A percentile compares a stretch with the other conserved stretches of the same genome.
phyloP scores from a whole-genome alignment of 306 rosid genomes.

The Canavalia ensiformis region DNA sequence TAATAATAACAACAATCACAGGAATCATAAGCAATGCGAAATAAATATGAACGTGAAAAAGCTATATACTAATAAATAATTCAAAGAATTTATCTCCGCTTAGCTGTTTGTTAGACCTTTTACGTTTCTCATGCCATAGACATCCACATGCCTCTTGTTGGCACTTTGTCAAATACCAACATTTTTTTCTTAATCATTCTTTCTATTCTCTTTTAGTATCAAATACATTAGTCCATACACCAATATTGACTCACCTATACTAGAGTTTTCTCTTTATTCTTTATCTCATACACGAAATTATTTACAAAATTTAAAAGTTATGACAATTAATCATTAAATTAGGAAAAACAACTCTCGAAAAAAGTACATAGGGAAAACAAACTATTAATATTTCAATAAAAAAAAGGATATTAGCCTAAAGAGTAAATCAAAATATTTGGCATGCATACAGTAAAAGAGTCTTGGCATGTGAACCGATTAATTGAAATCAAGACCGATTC shows the following conservation, averaged over 20 bases:
- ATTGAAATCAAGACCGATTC: conserved; percentile 28
- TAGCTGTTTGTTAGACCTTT: conserved; percentile 37
- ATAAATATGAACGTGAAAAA: background rate
- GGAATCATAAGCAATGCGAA: background rate
- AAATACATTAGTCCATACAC: background rate
- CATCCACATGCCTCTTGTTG: conserved; percentile 2
- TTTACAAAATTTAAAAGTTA: background rate
- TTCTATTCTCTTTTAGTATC: background rate
- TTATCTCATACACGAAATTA: background rate
- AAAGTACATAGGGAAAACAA: background rate
- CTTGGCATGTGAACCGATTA: background rate
- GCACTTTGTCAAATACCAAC: background rate
- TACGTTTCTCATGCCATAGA: conserved; percentile 26
- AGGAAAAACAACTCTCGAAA: background rate
- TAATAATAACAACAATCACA: conserved; percentile 28
- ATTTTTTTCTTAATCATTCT: background rate
- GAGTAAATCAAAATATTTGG: background rate
- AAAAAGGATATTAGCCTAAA: background rate
- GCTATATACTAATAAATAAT: conserved; percentile 27
- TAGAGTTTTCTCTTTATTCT: background rate
- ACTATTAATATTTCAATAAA: background rate
- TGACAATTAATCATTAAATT: background rate
- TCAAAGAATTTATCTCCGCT: conserved; percentile 30
- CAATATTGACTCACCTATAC: background rate
- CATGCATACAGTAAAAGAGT: background rate